Percentiles rank a stretch among this genome's conserved stretches.
Conservation (phyloP, 768 basidiomycete species). For the Tylopilus subfusipes region DNA sequence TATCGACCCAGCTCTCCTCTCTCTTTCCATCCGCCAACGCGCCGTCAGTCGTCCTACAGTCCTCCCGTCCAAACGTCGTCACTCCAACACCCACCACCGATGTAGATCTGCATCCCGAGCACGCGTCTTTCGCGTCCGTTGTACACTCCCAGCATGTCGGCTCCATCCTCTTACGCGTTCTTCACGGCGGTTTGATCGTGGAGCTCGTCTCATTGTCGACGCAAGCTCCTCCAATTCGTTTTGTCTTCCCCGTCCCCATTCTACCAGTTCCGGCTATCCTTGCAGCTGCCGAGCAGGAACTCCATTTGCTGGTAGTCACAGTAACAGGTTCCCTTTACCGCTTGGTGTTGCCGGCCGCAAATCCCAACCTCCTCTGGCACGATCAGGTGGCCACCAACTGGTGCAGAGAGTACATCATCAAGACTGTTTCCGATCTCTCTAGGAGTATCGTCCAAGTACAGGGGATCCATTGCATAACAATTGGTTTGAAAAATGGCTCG, state of each 20-base stretch:
- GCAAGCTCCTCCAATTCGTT: constrained; percentile 62
- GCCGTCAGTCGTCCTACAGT: constrained; percentile 52
- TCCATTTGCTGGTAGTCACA: constrained; percentile 73
- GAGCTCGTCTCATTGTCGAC: constrained; percentile 75
- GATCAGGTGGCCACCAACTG: constrained; percentile 51
- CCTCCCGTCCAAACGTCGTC: constrained; percentile 53
- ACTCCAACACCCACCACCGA: constrained; percentile 41
- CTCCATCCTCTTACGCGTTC: constrained; percentile 66
- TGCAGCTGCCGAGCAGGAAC: constrained; percentile 40
- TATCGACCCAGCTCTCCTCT: constrained; percentile 65
- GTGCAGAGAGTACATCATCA: constrained; percentile 67
- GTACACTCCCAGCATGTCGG: constrained; percentile 57
- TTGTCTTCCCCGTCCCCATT: constrained; percentile 72
- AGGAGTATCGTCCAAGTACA: constrained; percentile 60
- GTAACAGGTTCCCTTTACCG: constrained; percentile 69
- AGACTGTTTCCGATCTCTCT: constrained; percentile 43
- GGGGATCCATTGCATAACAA: constrained; percentile 61
- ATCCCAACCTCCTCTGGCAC: constrained; percentile 55
- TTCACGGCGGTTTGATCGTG: constrained; percentile 69
- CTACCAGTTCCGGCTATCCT: constrained; percentile 65
- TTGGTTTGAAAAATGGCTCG: constrained; percentile 58
- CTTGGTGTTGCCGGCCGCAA: constrained; percentile 58
- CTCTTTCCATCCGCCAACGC: constrained; percentile 53
- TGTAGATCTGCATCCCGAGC: constrained; percentile 55
- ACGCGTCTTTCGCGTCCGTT: constrained; percentile 63